A percentile compares a stretch with the other conserved stretches of the same genome.
Evolutionary conservation across 2,329 filamentous ascomycete genomes (phyloP).

Genomic region (Epichloe gansuensis): DNA sequence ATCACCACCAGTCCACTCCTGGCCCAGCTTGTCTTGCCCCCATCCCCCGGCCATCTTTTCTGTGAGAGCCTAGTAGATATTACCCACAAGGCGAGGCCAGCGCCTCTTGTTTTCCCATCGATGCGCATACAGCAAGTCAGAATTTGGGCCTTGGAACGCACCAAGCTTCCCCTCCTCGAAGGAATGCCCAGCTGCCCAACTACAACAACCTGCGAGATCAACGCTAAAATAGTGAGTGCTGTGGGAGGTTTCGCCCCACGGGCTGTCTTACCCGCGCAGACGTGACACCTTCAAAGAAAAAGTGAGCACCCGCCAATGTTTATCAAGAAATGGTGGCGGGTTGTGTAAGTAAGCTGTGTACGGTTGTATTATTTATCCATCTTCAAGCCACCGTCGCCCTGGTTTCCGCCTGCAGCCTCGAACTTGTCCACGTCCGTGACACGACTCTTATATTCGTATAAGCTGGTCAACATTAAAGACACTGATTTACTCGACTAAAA

Average conservation of each 20-base stretch:
- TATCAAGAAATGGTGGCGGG: not conserved
- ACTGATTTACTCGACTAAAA: no score
- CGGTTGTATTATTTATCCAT: not conserved
- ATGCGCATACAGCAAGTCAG: not conserved
- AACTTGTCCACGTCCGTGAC: not conserved
- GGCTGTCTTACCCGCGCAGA: constrained; percentile 3
- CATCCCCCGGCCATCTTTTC: not conserved
- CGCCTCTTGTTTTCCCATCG: not conserved
- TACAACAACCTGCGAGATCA: constrained; percentile 2
- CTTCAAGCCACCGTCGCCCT: not conserved
- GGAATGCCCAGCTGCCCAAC: constrained; percentile 7
- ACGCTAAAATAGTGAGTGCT: not conserved
- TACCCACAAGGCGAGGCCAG: not conserved
- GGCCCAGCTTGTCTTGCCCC: not conserved
- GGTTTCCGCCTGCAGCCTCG: not conserved
- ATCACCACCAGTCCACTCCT: not conserved
- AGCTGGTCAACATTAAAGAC: not conserved
- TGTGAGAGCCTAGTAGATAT: not conserved
- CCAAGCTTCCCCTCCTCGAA: constrained; percentile 2
- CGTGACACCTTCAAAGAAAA: not conserved
- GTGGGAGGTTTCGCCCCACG: constrained; percentile 9
- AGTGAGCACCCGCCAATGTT: not conserved
- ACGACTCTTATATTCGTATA: not conserved
- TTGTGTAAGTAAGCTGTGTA: not conserved
- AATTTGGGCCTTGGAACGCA: not conserved